These are phyloP conservation scores for Fusarium coicis DNA, from an alignment of 2,329 filamentous ascomycete species.

Conservation along the genomic window DNA sequence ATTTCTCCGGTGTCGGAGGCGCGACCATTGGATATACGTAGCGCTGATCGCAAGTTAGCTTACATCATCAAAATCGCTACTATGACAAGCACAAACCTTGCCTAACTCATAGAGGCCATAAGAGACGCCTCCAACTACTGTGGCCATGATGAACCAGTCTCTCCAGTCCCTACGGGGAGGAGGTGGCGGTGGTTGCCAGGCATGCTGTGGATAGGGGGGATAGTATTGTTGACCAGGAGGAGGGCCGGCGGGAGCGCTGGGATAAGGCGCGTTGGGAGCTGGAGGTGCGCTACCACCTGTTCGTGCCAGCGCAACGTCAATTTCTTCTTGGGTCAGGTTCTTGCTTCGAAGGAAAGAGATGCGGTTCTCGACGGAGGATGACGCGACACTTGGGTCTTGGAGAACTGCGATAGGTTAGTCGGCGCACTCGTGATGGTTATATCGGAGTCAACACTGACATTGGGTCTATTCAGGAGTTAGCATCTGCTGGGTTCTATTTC, in stretches of 20 bases:
- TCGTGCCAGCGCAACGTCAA: slow-evolving; percentile 84
- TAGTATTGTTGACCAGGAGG: slow-evolving; percentile 59
- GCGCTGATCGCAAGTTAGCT: slow-evolving; percentile 63
- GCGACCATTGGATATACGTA: slow-evolving; percentile 92
- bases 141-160: slow-evolving; percentile 99
- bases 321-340: slow-evolving; percentile 96
- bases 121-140: slow-evolving; percentile 86
- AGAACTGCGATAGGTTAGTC: slow-evolving; percentile 70
- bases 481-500: slow-evolving; percentile 10
- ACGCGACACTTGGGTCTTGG: slow-evolving; percentile 90
- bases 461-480: slow-evolving; percentile 49
- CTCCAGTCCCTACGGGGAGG: slow-evolving; percentile 90
- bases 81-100: slow-evolving; percentile 67
- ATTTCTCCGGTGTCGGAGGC: slow-evolving; percentile 90
- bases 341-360: slow-evolving; percentile 95
- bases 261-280: slow-evolving; percentile 52
- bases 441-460: slow-evolving; percentile 51
- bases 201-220: slow-evolving; percentile 62
- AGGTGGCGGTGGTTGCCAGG: slow-evolving; percentile 68
- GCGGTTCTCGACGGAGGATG: slow-evolving; percentile 90
- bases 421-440: neutral
- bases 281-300: slow-evolving; percentile 69
- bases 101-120: slow-evolving; percentile 91
- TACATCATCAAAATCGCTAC: neutral
- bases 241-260: slow-evolving; percentile 56